Conservation (phyloP, 2,329 filamentous ascomycete genomes). For the Nemania sp. region DNA sequence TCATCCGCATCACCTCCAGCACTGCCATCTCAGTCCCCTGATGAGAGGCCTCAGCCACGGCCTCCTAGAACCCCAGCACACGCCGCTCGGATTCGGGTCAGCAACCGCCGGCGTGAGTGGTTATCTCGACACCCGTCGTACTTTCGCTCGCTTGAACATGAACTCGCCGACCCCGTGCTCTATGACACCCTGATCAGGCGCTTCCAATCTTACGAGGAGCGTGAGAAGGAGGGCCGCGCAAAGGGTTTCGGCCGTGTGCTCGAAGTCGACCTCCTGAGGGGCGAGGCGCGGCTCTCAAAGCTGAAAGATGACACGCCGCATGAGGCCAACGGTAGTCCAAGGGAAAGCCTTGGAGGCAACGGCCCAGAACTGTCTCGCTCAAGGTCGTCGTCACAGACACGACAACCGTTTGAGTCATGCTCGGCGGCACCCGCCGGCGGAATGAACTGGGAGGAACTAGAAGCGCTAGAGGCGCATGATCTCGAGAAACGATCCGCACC, state of each 20-base stretch:
- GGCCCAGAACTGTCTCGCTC: background rate
- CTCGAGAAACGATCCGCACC: slow-evolving; percentile 21
- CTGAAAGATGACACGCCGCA: slow-evolving; percentile 40
- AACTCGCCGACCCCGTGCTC: slow-evolving; percentile 73
- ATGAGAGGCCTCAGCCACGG: slow-evolving; percentile 50
- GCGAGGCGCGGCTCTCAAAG: slow-evolving; percentile 74
- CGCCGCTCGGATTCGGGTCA: slow-evolving; percentile 58
- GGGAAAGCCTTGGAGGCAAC: background rate
- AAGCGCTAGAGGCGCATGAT: slow-evolving; percentile 16
- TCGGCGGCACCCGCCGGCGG: background rate
- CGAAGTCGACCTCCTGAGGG: slow-evolving; percentile 75
- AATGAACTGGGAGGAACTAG: slow-evolving; percentile 38
- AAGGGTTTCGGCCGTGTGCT: slow-evolving; percentile 81
- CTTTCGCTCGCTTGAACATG: slow-evolving; percentile 61
- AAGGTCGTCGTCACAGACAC: slow-evolving; percentile 1
- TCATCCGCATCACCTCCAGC: background rate
- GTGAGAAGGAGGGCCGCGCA: slow-evolving; percentile 70
- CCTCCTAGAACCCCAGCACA: slow-evolving; percentile 49
- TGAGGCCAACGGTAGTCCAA: background rate
- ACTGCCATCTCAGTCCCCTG: slow-evolving; percentile 20
- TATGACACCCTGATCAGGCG: slow-evolving; percentile 81
- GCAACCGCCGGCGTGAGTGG: slow-evolving; percentile 80
- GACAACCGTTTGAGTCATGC: background rate
- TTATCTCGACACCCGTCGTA: slow-evolving; percentile 74
- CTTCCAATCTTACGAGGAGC: slow-evolving; percentile 74